Conservation (phyloP, 179 eudicot species). For the Heliamphora pulchella region DNA sequence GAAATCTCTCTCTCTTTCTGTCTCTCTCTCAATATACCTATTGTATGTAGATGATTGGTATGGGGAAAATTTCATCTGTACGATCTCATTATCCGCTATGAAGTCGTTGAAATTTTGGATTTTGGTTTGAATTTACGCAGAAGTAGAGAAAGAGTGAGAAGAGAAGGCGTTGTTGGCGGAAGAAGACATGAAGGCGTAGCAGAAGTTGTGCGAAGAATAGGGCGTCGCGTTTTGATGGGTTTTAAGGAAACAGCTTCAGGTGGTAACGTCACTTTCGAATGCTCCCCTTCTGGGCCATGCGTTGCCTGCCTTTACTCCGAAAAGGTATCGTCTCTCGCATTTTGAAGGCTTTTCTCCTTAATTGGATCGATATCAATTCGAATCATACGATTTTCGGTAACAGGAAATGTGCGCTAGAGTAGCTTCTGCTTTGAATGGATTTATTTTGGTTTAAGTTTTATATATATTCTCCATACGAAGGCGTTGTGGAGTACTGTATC, state of each 20-base stretch:
- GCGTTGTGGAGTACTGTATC: no score
- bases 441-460: no score
- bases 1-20: no score
- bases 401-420: no score
- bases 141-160: constrained; percentile 4
- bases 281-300: constrained; percentile 67
- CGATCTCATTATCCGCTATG: no score
- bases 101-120: neutral
- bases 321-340: neutral
- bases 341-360: neutral
- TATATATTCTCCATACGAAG: no score
- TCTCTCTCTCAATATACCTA: no score
- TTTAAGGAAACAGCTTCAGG: constrained; percentile 36
- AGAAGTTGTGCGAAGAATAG: neutral
- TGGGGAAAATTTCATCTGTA: neutral
- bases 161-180: neutral
- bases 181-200: neutral
- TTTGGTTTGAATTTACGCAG: constrained; percentile 5
- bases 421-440: no score
- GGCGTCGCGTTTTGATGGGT: constrained; percentile 21
- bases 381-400: no score
- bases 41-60: neutral
- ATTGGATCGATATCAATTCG: neutral
- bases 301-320: constrained; percentile 47
- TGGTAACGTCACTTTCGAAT: constrained; percentile 43